phyloP scores from a whole-genome alignment of 345 rosid species.

The Eucalyptus erythrocorys region DNA sequence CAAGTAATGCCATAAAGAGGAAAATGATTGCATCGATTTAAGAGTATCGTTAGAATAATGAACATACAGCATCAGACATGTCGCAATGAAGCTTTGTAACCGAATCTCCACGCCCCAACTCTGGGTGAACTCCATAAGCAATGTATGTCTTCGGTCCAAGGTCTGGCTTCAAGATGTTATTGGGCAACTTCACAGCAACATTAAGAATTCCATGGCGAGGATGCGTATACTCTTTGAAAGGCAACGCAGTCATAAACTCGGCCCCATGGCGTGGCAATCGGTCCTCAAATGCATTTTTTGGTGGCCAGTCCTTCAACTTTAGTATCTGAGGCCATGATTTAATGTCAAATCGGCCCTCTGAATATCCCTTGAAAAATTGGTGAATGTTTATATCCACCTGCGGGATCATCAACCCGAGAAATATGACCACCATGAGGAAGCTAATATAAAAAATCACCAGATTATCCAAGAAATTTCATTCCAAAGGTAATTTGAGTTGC shows the following conservation, averaged over 20 bases:
- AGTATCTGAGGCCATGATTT: constrained; percentile 28
- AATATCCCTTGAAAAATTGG: constrained; percentile 33
- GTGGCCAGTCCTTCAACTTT: constrained; percentile 61
- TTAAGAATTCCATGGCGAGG: constrained; percentile 27
- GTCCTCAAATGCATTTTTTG: constrained; percentile 26
- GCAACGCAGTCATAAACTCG: constrained; percentile 29
- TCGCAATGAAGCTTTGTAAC: constrained; percentile 69
- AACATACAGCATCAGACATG: constrained; percentile 59
- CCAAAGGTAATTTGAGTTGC: neutral
- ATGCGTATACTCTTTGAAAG: constrained; percentile 41
- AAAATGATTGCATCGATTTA: neutral
- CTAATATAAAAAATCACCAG: neutral
- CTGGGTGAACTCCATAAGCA: constrained; percentile 41
- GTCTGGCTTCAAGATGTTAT: constrained; percentile 28
- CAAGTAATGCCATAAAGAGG: neutral
- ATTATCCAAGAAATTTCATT: neutral
- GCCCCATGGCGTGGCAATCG: constrained; percentile 35
- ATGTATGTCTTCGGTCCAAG: constrained; percentile 49
- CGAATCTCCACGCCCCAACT: constrained; percentile 58
- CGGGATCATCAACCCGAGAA: neutral
- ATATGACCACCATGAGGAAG: neutral
- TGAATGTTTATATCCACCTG: constrained; percentile 45
- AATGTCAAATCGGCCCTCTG: neutral
- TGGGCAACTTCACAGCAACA: constrained; percentile 25
- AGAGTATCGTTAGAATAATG: neutral